Evolutionary conservation across 2,329 filamentous ascomycete genomes (phyloP).

Genomic region (Canariomyces notabilis): DNA sequence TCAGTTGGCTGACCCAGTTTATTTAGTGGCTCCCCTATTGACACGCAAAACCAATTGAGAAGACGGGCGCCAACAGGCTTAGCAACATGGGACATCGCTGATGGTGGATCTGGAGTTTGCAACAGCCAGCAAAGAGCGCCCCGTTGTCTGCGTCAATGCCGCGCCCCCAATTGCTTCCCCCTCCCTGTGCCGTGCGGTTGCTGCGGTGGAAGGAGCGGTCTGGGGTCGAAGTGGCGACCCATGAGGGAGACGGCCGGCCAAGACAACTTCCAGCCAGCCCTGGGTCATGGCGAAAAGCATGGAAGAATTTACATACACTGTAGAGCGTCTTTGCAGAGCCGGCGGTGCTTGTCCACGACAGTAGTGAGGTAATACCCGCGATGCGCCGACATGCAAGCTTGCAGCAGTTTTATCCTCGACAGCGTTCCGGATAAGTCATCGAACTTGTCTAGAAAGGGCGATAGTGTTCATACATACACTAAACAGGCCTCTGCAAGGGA

Average conservation of each 20-base stretch:
- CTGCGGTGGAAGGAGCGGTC: neutral
- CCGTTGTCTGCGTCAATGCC: neutral
- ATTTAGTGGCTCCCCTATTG: slow-evolving; percentile 8
- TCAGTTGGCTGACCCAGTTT: slow-evolving; percentile 10
- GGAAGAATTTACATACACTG: slow-evolving; percentile 2
- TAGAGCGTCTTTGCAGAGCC: slow-evolving; percentile 1
- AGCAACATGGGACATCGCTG: slow-evolving; percentile 3
- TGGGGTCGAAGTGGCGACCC: neutral
- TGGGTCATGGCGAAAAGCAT: slow-evolving; percentile 3
- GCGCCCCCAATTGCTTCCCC: neutral
- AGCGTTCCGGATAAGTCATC: too few species aligned
- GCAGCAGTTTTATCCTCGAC: too few species aligned
- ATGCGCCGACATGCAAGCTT: slow-evolving; percentile 10
- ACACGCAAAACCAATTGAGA: slow-evolving; percentile 13
- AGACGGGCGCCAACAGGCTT: neutral
- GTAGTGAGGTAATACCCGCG: neutral
- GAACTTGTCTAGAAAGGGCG: too few species aligned
- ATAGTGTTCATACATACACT: too few species aligned
- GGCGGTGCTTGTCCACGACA: slow-evolving; percentile 13
- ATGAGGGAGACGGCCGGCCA: neutral
- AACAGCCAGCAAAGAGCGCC: slow-evolving; percentile 5
- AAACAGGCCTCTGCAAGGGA: neutral
- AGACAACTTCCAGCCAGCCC: neutral
- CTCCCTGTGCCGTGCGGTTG: neutral
- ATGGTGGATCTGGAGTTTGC: too few species aligned